Evolutionary conservation across 805 yeast species (phyloP).

Genomic region (Kodamaea kaohsiungensis): DNA sequence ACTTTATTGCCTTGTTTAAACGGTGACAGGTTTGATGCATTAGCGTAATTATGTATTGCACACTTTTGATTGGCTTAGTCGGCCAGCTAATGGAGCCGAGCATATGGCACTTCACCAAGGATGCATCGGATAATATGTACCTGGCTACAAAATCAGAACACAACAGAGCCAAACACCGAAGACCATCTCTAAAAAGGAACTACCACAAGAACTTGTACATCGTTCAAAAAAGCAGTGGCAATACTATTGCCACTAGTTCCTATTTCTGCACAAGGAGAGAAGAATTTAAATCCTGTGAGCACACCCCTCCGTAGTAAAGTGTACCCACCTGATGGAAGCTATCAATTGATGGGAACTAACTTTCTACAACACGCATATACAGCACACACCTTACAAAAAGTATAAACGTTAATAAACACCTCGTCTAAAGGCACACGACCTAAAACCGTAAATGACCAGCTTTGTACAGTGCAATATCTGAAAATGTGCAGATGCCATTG

Average conservation of each 20-base stretch:
- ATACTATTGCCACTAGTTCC: too few relatives aligned
- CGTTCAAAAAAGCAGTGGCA: too few relatives aligned
- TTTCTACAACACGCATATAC: neutral
- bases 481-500: neutral
- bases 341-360: neutral
- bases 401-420: neutral
- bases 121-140: neutral
- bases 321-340: neutral
- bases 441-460: neutral
- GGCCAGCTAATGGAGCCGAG: neutral
- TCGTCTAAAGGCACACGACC: neutral
- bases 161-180: too few relatives aligned
- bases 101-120: neutral
- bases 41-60: neutral
- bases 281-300: too few relatives aligned
- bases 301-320: too few relatives aligned
- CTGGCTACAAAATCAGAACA: neutral
- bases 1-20: neutral
- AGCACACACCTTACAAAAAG: neutral
- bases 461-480: neutral
- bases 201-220: too few relatives aligned
- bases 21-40: neutral
- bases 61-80: neutral
- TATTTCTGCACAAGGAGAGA: too few relatives aligned
- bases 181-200: too few relatives aligned